Conservation (phyloP, 495 filamentous ascomycete genomes). For the Aspergillus bertholletiae region DNA sequence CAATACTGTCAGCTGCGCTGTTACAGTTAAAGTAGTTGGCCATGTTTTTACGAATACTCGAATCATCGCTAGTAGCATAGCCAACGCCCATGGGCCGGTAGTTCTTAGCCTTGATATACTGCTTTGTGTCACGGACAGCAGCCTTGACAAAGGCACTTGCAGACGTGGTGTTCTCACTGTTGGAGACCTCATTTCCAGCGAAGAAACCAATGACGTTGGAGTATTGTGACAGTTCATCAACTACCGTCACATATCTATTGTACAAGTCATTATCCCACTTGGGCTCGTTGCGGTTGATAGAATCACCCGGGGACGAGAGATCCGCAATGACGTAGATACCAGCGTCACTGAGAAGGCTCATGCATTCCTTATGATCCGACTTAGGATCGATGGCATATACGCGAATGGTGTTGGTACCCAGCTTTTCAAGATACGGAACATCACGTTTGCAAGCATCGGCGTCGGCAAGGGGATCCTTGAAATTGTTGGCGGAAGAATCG, state of each 20-base stretch:
- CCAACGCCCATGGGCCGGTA: conserved; percentile 81
- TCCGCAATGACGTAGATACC: conserved; percentile 94
- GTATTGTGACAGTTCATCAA: conserved; percentile 74
- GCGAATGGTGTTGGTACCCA: conserved; percentile 84
- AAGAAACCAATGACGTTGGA: conserved; percentile 91
- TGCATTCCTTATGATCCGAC: conserved; percentile 71
- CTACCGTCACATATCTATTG: conserved; percentile 70
- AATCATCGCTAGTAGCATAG: conserved; percentile 89
- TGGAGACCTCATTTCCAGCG: conserved; percentile 91
- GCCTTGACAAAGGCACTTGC: conserved; percentile 93
- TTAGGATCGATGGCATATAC: conserved; percentile 86
- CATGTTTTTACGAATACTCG: conserved; percentile 68
- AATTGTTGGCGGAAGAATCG: conserved; percentile 31
- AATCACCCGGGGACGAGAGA: conserved; percentile 72
- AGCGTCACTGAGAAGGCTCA: conserved; percentile 72
- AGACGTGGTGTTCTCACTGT: conserved; percentile 71
- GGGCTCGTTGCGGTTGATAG: conserved; percentile 77
- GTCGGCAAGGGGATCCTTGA: conserved; percentile 69
- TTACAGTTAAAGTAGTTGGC: conserved; percentile 92
- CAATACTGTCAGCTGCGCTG: conserved; percentile 59
- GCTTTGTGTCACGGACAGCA: conserved; percentile 87
- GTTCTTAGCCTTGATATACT: conserved; percentile 73
- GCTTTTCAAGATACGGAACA: conserved; percentile 66
- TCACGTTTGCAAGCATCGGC: conserved; percentile 67
- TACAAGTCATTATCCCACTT: conserved; percentile 73